Conservation (phyloP, 768 basidiomycete genomes). For the Cystobasidium onofrii region DNA sequence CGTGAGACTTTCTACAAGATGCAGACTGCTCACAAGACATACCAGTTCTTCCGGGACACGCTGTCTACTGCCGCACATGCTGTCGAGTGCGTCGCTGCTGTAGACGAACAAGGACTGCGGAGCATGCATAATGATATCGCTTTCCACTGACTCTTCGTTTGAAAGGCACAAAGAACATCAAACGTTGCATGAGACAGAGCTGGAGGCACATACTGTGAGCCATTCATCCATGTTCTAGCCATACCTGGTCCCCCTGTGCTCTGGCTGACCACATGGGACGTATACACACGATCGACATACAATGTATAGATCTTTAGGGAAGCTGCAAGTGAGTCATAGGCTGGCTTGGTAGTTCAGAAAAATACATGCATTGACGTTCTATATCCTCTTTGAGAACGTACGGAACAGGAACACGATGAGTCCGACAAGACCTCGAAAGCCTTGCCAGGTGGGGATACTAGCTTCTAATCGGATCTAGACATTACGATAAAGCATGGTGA, state of each 20-base stretch:
- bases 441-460: neutral
- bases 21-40: constrained; percentile 6
- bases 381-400: neutral
- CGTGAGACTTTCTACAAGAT: no score
- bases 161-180: neutral
- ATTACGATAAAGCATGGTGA: neutral
- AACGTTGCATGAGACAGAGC: neutral
- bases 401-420: neutral
- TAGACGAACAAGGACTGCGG: no score
- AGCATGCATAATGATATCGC: neutral
- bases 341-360: no score
- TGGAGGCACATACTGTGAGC: neutral
- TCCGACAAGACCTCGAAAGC: neutral
- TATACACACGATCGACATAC: neutral
- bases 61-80: neutral
- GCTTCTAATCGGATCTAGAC: neutral
- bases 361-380: neutral
- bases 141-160: neutral
- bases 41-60: neutral
- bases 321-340: neutral
- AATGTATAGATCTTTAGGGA: neutral
- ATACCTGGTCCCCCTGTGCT: neutral
- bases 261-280: neutral
- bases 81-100: neutral
- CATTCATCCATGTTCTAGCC: neutral